These are phyloP conservation scores for Brassica cretica DNA, from an alignment of 345 rosid genomes.

Conservation along the genomic window DNA sequence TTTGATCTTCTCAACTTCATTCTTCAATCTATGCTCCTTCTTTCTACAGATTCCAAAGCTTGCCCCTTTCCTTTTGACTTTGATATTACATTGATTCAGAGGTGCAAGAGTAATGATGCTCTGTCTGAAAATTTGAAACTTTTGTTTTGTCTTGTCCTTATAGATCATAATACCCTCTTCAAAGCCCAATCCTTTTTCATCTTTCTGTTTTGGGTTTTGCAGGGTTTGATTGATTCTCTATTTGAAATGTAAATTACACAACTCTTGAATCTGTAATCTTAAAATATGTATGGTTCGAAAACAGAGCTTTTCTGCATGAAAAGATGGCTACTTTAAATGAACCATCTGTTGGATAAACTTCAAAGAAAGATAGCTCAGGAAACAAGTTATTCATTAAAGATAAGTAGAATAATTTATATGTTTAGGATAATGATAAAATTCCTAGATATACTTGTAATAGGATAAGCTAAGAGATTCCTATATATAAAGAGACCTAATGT, in stretches of 20 bases:
- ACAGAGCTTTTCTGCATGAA: conserved; percentile 7
- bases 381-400: too few relatives aligned
- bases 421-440: too few relatives aligned
- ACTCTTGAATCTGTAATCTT: conserved; percentile 5
- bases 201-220: conserved; percentile 22
- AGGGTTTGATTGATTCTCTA: conserved; percentile 15
- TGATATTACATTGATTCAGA: background rate
- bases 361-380: too few relatives aligned
- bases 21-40: too few relatives aligned
- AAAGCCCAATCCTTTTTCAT: background rate
- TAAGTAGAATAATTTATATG: too few relatives aligned
- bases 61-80: background rate
- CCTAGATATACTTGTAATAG: too few relatives aligned
- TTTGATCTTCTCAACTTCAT: too few relatives aligned
- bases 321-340: conserved; percentile 52
- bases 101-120: conserved; percentile 4
- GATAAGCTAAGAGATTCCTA: too few relatives aligned
- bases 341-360: conserved; percentile 31
- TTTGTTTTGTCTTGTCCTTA: background rate
- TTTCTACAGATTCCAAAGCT: too few relatives aligned
- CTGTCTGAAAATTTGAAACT: conserved; percentile 12
- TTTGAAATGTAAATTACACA: conserved; percentile 6
- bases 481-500: too few relatives aligned
- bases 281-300: conserved; percentile 3
- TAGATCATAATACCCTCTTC: conserved; percentile 6